phyloP scores from a whole-genome alignment of 306 rosid genomes.

The Morella rubra region DNA sequence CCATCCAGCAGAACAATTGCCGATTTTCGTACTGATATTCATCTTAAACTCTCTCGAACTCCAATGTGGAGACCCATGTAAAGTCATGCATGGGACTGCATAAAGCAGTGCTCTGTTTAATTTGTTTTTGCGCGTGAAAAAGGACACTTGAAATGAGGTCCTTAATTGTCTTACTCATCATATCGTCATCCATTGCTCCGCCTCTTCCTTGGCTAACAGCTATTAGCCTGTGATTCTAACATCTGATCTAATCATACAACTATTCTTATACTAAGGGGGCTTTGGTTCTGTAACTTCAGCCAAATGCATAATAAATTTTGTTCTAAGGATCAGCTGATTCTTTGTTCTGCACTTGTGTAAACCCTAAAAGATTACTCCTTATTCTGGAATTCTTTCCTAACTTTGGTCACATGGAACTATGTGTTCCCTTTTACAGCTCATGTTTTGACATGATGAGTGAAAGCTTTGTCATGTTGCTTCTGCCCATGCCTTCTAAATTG shows the following conservation, averaged over 20 bases:
- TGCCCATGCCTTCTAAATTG: background rate
- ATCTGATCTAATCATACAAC: background rate
- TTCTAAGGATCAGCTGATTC: background rate
- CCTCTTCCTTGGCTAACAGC: background rate
- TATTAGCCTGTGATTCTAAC: background rate
- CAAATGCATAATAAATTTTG: background rate
- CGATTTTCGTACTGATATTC: background rate
- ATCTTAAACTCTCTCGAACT: background rate
- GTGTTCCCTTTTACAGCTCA: background rate
- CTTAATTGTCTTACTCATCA: background rate
- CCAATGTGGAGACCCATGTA: background rate
- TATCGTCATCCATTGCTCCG: background rate
- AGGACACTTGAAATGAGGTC: background rate
- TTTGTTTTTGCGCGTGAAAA: background rate
- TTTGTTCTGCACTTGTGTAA: background rate
- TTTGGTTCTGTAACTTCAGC: background rate
- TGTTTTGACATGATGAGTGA: background rate
- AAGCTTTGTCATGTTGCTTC: background rate
- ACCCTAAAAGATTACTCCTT: background rate
- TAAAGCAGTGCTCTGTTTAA: background rate
- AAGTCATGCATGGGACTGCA: background rate
- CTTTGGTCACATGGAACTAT: conserved; percentile 7
- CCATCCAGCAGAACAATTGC: background rate
- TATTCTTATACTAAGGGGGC: background rate
- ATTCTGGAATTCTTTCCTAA: background rate